Evolutionary conservation across 1,284 basidiomycete genomes (phyloP).

Genomic region (Sphaerobolus stellatus): DNA sequence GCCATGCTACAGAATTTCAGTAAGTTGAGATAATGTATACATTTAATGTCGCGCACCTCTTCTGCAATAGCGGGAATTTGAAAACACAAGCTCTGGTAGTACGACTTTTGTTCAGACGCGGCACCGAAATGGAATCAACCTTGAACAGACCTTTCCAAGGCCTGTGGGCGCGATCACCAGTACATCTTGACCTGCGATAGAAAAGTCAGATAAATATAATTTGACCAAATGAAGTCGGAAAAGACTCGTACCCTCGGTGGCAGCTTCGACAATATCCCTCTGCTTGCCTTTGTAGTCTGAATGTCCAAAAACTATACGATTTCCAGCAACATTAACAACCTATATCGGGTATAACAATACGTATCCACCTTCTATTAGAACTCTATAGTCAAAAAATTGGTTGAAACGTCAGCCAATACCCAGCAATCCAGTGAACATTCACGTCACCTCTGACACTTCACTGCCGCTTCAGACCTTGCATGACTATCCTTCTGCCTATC

Average conservation of each 20-base stretch:
- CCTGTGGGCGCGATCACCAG: slow-evolving; percentile 86
- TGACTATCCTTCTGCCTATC: no score
- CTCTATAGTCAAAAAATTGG: background rate
- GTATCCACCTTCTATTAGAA: background rate
- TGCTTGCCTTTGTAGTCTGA: slow-evolving; percentile 72
- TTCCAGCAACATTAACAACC: background rate
- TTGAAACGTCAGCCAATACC: no score
- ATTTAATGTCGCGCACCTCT: slow-evolving; percentile 38
- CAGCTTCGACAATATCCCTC: slow-evolving; percentile 70
- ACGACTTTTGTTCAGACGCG: slow-evolving; percentile 2
- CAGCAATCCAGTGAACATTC: no score
- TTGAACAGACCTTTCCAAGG: slow-evolving; percentile 74
- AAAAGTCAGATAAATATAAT: slow-evolving; percentile 38
- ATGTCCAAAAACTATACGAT: slow-evolving; percentile 63
- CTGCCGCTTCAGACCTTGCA: no score
- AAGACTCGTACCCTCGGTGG: slow-evolving; percentile 51
- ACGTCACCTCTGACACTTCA: no score
- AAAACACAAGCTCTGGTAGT: slow-evolving; percentile 75
- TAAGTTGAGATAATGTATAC: background rate
- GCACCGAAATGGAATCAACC: slow-evolving; percentile 2
- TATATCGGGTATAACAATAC: background rate
- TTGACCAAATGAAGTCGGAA: slow-evolving; percentile 12
- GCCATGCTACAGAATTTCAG: slow-evolving; percentile 47
- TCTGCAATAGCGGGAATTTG: slow-evolving; percentile 79
- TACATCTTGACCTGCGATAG: slow-evolving; percentile 59